phyloP scores from a whole-genome alignment of 345 rosid species.

The Bruguiera parviflora region DNA sequence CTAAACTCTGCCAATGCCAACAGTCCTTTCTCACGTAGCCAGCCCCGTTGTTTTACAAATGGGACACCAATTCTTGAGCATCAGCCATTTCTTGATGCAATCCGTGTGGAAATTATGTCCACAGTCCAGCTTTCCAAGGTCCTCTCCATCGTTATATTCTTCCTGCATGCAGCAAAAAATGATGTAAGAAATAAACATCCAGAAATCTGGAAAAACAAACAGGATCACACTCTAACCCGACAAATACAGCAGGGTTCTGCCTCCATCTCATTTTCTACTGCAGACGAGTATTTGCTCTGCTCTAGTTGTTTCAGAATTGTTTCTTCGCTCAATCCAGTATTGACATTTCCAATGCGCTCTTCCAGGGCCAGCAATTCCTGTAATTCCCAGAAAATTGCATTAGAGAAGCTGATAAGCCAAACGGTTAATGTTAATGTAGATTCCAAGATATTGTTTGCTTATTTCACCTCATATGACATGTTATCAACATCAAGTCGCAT shows the following conservation, averaged over 20 bases:
- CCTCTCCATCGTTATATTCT: conserved; percentile 61
- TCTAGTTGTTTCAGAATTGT: conserved; percentile 45
- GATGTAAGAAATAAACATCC: background rate
- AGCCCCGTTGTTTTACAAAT: conserved; percentile 78
- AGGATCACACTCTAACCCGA: conserved; percentile 45
- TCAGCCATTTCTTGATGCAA: conserved; percentile 79
- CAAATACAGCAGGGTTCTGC: conserved; percentile 85
- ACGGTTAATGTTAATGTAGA: background rate
- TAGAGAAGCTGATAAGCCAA: background rate
- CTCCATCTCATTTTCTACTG: conserved; percentile 34
- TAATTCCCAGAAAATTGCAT: conserved; percentile 13
- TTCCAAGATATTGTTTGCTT: background rate
- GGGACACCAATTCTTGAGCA: conserved; percentile 80
- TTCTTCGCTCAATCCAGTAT: conserved; percentile 79
- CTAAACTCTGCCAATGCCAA: background rate
- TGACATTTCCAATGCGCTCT: conserved; percentile 91
- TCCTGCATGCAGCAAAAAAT: conserved; percentile 45
- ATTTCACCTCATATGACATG: conserved; percentile 90
- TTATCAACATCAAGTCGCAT: conserved; percentile 98
- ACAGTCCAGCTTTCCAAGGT: conserved; percentile 66
- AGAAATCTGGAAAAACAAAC: background rate
- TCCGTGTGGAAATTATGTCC: conserved; percentile 69
- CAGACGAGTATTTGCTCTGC: conserved; percentile 34
- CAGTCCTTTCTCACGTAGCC: conserved; percentile 29
- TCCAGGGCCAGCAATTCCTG: conserved; percentile 84